Evolutionary conservation across 192 early-diverging fungal genomes (phyloP), one percentile per base, ranked within the genome.

Genomic region (Thoreauomyces humboldtii): DNA sequence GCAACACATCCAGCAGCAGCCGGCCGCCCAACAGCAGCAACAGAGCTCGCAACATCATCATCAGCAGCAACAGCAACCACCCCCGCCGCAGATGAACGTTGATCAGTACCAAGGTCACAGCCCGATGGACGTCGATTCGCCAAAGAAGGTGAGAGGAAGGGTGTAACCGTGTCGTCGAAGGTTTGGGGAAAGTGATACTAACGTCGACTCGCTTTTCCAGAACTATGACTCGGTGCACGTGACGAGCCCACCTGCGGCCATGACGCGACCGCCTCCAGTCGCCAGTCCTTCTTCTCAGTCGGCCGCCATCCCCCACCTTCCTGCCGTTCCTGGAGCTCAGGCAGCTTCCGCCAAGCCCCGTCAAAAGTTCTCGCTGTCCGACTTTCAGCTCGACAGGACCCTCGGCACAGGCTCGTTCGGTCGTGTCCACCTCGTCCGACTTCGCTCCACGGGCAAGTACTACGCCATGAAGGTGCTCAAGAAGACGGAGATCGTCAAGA

Each of bases 401-500:
- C 72, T 98, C 22, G 96, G 96, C 14, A 97, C 95, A 0, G 96
- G 96, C 15, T 95, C 92, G 7, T 97, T 98, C 80, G 96, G 96
- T 28, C 86, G 96, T 17, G 96, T 98, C 35, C 95, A 96, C 76
- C 74, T 98, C 45, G 91, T 93, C 28, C 87, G 87, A 67, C 86
- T 90, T 34, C 84, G 86, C 61, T 68, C 78, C 37, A 93, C 89
- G 34, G 84, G 85, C 43, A 84, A 88, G 60, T 95, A 88, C 81
- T 96, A 94, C 72, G 94, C 96, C 4, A 98, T 96, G 87, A 98
- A 98, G 73, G 94, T 94, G 4, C 79, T 98, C 43, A 89, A 88
- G 58, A 98, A 98, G 74, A 73, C 84, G 34, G 92, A 98, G 59
- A 92, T 98, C 6, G 92, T 98, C 42, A 88, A 90, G 52, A 81